phyloP scores from a whole-genome alignment of 2,329 filamentous ascomycete species.

The Coleophoma cylindrospora region DNA sequence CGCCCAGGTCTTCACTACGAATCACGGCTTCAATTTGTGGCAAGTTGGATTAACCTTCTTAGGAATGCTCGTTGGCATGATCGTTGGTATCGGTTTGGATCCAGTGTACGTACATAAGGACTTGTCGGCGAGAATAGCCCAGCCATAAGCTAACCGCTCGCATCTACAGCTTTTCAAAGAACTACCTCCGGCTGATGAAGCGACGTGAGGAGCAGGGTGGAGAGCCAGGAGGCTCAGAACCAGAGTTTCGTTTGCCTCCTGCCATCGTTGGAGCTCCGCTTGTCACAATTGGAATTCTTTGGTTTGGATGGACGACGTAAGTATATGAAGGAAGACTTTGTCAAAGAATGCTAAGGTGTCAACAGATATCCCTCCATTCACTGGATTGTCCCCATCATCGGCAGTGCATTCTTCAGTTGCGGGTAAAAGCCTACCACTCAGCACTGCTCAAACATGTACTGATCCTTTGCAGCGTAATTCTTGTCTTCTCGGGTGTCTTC shows the following conservation, averaged over 20 bases:
- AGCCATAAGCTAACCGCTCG: too few relatives aligned
- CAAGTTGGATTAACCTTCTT: conserved; percentile 75
- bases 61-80: conserved; percentile 62
- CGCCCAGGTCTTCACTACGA: conserved; percentile 66
- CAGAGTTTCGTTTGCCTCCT: conserved; percentile 77
- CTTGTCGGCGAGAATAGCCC: conserved; percentile 42
- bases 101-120: conserved; percentile 61
- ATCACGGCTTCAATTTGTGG: conserved; percentile 72
- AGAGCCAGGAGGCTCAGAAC: conserved; percentile 55
- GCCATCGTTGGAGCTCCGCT: conserved; percentile 67
- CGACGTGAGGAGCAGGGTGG: conserved; percentile 27
- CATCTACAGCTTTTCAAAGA: too few relatives aligned
- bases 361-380: conserved; percentile 62
- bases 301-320: conserved; percentile 70
- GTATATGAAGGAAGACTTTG: too few relatives aligned
- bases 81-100: conserved; percentile 51
- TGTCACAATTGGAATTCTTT: conserved; percentile 77
- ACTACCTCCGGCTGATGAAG: too few relatives aligned
- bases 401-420: conserved; percentile 61
- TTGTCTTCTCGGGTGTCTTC: conserved; percentile 80
- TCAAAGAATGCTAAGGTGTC: too few relatives aligned
- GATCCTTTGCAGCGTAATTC: conserved; percentile 42
- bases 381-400: conserved; percentile 71
- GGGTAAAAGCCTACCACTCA: conserved; percentile 42
- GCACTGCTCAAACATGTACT: too few relatives aligned